Percentiles rank a stretch among this genome's conserved stretches.
Conservation (phyloP, 169 alveolate species). For the Cryptosporidium sp. region DNA sequence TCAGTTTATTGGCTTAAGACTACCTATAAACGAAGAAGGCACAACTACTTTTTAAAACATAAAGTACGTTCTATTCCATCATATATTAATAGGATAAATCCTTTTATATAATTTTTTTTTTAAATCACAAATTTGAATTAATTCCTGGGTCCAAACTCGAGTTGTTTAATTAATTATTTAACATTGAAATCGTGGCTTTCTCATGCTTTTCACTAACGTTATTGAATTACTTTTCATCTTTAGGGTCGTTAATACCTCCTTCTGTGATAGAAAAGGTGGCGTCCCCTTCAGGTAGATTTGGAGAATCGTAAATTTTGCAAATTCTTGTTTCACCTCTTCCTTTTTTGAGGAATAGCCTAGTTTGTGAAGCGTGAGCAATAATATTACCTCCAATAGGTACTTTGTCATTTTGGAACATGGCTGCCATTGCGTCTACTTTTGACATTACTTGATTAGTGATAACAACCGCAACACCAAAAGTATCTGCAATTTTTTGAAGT, state of each 20-base stretch:
- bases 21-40: slow-evolving; percentile 39
- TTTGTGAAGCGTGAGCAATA: slow-evolving; percentile 98
- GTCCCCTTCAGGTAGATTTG: slow-evolving; percentile 98
- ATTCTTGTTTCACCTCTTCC: slow-evolving; percentile 96
- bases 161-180: neutral
- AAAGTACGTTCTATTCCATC: slow-evolving; percentile 23
- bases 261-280: slow-evolving; percentile 93
- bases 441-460: slow-evolving; percentile 96
- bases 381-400: slow-evolving; percentile 98
- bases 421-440: slow-evolving; percentile 90
- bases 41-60: slow-evolving; percentile 34
- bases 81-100: slow-evolving; percentile 2
- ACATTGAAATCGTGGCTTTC: neutral
- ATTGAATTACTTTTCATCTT: slow-evolving; percentile 77
- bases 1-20: slow-evolving; percentile 46
- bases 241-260: slow-evolving; percentile 92
- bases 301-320: slow-evolving; percentile 97
- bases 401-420: slow-evolving; percentile 85
- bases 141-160: neutral
- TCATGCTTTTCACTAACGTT: neutral
- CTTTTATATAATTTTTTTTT: neutral
- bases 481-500: slow-evolving; percentile 96
- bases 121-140: neutral
- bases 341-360: slow-evolving; percentile 93
- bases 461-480: slow-evolving; percentile 93